Evolutionary conservation across 2,329 filamentous ascomycete species (phyloP).

Genomic region (Parastagonospora nodorum): DNA sequence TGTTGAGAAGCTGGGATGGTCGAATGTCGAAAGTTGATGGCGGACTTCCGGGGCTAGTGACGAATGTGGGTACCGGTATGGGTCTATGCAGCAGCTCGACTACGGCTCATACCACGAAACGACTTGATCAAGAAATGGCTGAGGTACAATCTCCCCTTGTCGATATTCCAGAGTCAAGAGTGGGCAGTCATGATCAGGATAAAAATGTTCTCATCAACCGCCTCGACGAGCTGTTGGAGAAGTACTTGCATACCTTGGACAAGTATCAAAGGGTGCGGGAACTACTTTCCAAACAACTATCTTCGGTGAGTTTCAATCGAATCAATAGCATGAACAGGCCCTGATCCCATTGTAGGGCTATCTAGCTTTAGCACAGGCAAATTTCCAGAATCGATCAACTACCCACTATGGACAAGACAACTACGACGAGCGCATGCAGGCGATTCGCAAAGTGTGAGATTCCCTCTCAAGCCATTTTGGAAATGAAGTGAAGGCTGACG

Average conservation of each 20-base stretch:
- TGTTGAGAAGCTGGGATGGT: slow-evolving; percentile 4
- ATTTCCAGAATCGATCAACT: slow-evolving; percentile 70
- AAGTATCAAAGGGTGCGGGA: slow-evolving; percentile 66
- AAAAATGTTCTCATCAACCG: slow-evolving; percentile 42
- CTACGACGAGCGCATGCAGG: slow-evolving; percentile 76
- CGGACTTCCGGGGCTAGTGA: slow-evolving; percentile 20
- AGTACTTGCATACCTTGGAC: slow-evolving; percentile 69
- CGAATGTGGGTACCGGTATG: slow-evolving; percentile 4
- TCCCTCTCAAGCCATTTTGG: not conserved
- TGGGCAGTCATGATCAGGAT: not conserved
- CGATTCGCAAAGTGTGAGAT: slow-evolving; percentile 55
- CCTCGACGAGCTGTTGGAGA: slow-evolving; percentile 68
- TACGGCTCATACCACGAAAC: not conserved
- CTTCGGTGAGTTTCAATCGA: slow-evolving; percentile 52
- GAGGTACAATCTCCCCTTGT: slow-evolving; percentile 6
- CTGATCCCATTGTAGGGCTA: slow-evolving; percentile 43
- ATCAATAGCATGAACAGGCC: not conserved
- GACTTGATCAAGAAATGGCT: slow-evolving; percentile 8
- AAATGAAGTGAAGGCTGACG: not conserved
- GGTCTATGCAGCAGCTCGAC: not conserved
- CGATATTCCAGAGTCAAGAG: not conserved
- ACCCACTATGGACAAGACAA: slow-evolving; percentile 71
- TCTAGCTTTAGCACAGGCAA: slow-evolving; percentile 70
- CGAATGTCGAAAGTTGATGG: slow-evolving; percentile 15
- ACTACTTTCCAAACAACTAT: slow-evolving; percentile 60